A percentile compares a stretch with the other conserved stretches of the same genome.
Evolutionary conservation across 257 asterid genomes (phyloP).

Genomic region (Solanum chmielewskii): DNA sequence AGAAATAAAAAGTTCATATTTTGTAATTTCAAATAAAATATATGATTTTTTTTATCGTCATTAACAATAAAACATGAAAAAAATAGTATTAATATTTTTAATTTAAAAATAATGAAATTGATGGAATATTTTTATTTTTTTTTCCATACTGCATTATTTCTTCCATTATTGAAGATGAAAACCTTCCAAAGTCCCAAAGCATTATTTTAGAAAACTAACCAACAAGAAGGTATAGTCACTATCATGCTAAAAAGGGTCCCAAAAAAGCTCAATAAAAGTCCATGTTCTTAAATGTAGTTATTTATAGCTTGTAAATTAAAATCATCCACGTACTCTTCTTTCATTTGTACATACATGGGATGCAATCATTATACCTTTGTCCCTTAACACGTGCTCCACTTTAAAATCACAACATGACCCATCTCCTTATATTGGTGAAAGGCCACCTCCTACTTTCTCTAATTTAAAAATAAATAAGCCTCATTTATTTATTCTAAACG

Average conservation of each 20-base stretch:
- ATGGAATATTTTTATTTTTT: not conserved
- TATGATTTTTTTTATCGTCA: too few species aligned
- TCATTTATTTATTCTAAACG: not conserved
- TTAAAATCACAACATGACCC: not conserved
- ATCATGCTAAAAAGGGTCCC: not conserved
- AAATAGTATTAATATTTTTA: not conserved
- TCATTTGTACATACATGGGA: not conserved
- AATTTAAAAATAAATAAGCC: not conserved
- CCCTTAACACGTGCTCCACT: not conserved
- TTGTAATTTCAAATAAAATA: not conserved
- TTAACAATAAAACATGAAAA: not conserved
- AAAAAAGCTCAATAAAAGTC: not conserved
- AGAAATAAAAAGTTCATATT: not conserved
- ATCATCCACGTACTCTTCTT: not conserved
- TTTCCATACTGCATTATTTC: not conserved
- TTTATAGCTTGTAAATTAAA: not conserved
- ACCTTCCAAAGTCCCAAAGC: not conserved
- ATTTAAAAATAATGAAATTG: not conserved
- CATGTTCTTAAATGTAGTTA: not conserved
- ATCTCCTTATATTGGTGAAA: not conserved
- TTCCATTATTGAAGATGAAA: not conserved
- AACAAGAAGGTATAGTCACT: not conserved
- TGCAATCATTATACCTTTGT: not conserved
- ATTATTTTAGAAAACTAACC: not conserved
- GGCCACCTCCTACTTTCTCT: not conserved